Evolutionary conservation across 441 rosid species (phyloP).

Genomic region (Mallotus repandus): DNA sequence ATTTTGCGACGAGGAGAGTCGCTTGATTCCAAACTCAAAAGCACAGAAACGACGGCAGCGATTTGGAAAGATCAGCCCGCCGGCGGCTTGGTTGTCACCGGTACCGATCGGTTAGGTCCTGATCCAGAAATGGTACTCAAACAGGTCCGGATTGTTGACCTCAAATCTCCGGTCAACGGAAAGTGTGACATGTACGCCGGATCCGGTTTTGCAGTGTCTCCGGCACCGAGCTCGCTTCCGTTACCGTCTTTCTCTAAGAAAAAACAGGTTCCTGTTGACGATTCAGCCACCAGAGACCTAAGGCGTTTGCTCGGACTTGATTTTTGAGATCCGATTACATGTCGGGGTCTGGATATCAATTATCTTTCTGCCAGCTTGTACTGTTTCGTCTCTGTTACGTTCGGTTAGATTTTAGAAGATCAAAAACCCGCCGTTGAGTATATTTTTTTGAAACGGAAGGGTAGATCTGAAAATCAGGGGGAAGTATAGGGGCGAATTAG

Average conservation of each 20-base stretch:
- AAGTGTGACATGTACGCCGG: constrained; percentile 65
- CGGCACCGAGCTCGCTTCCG: constrained; percentile 86
- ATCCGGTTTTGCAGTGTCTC: constrained; percentile 74
- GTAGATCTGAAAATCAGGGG: constrained; percentile 27
- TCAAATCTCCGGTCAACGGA: constrained; percentile 29
- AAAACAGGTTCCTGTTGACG: constrained; percentile 48
- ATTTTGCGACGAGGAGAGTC: constrained; percentile 68
- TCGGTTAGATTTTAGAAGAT: constrained; percentile 11
- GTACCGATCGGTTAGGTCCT: constrained; percentile 33
- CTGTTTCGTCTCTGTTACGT: constrained; percentile 17
- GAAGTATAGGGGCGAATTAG: constrained; percentile 26
- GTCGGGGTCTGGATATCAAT: not conserved
- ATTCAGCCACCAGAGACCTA: constrained; percentile 80
- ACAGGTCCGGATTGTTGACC: constrained; percentile 25
- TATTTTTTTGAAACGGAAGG: constrained; percentile 27
- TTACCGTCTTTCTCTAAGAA: constrained; percentile 76
- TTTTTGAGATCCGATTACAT: constrained; percentile 22
- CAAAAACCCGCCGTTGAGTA: constrained; percentile 18
- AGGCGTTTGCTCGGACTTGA: constrained; percentile 82
- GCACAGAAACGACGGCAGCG: constrained; percentile 3
- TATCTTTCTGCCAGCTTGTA: not conserved
- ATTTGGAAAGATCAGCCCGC: not conserved
- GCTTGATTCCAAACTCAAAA: constrained; percentile 50
- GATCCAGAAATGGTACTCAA: constrained; percentile 30
- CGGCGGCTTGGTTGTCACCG: constrained; percentile 20